Conservation (phyloP, 2,329 filamentous ascomycete genomes). For the Lasiodiplodia theobromae region DNA sequence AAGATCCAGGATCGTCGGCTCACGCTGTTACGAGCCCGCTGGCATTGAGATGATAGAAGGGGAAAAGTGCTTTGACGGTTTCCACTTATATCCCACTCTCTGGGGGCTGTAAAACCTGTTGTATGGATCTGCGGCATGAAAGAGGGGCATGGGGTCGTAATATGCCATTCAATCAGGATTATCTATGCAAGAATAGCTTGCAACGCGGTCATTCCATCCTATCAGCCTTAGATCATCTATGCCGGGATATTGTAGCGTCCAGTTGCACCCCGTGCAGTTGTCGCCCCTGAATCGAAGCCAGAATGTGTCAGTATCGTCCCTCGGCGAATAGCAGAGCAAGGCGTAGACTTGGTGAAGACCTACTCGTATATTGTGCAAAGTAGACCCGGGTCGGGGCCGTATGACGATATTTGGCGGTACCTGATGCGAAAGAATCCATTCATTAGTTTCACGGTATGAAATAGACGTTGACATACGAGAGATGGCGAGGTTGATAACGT, state of each 20-base stretch:
- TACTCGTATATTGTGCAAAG: slow-evolving; percentile 2
- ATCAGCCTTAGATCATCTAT: neutral
- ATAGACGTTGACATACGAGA: neutral
- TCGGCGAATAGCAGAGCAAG: neutral
- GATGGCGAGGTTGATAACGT: neutral
- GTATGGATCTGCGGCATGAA: neutral
- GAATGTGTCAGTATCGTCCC: neutral
- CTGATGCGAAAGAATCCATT: neutral
- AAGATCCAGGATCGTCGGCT: neutral
- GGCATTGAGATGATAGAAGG: too few species aligned
- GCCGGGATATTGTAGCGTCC: neutral
- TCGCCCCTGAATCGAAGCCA: neutral
- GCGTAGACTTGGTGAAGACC: neutral
- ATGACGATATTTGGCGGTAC: slow-evolving; percentile 12
- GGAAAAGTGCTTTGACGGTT: neutral
- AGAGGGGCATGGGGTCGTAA: neutral
- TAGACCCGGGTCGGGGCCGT: slow-evolving; percentile 6
- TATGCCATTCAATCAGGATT: neutral
- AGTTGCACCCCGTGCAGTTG: neutral
- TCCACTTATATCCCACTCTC: neutral
- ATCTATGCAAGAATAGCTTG: slow-evolving; percentile 7
- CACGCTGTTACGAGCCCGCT: neutral
- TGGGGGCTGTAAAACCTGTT: too few species aligned
- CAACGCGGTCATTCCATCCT: slow-evolving; percentile 15
- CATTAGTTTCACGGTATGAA: neutral